Evolutionary conservation across 169 alveolate genomes (phyloP).

Genomic region (Plasmodium gaboni): DNA sequence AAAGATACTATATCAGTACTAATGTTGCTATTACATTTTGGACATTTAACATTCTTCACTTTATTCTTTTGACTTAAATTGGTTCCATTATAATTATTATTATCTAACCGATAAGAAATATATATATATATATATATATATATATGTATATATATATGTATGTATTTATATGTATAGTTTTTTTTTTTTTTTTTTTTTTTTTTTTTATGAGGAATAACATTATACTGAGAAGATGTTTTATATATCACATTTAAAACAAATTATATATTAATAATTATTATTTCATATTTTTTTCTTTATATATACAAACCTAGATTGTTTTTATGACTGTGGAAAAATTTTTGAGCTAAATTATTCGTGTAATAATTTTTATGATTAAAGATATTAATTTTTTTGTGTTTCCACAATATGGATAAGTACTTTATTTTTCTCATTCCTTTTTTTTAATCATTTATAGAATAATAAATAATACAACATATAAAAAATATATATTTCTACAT

Average conservation of each 20-base stretch:
- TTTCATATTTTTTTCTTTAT: not conserved
- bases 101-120: conserved; percentile 1
- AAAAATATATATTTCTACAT: too few species aligned
- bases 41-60: conserved; percentile 21
- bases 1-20: conserved; percentile 36
- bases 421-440: conserved; percentile 31
- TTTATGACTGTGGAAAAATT: not conserved
- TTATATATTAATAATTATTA: too few species aligned
- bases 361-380: not conserved
- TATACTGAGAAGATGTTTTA: too few species aligned
- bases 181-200: not conserved
- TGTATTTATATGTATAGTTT: not conserved
- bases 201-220: not conserved
- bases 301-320: conserved; percentile 13
- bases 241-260: too few species aligned
- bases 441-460: not conserved
- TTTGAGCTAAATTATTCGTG: not conserved
- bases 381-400: conserved; percentile 22
- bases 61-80: not conserved
- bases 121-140: not conserved
- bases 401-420: conserved; percentile 44
- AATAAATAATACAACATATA: conserved; percentile 3
- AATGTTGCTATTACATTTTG: conserved; percentile 15
- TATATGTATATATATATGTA: not conserved
- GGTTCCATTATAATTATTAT: conserved; percentile 3